Percentiles rank a stretch among this genome's conserved stretches.
phyloP scores from a whole-genome alignment of 805 yeast genomes.

The Ogataea glucozyma region DNA sequence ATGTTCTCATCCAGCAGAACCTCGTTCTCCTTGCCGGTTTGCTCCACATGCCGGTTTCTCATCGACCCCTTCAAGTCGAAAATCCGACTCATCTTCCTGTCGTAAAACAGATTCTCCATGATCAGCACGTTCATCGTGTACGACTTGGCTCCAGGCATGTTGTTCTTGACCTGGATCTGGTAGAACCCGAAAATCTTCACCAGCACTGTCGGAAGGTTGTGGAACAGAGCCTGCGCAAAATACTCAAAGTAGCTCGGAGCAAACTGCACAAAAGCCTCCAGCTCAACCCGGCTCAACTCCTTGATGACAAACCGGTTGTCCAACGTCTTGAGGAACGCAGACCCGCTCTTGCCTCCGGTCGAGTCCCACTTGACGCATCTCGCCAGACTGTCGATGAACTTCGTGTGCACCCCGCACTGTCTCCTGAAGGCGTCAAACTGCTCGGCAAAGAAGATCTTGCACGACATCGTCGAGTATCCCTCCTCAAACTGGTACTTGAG shows the following conservation, averaged over 20 bases:
- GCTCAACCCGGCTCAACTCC: slow-evolving; percentile 82
- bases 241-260: slow-evolving; percentile 97
- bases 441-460: slow-evolving; percentile 93
- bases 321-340: slow-evolving; percentile 86
- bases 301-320: slow-evolving; percentile 90
- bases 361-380: slow-evolving; percentile 96
- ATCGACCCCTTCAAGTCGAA: slow-evolving; percentile 97
- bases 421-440: slow-evolving; percentile 93
- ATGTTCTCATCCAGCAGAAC: slow-evolving; percentile 94
- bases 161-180: slow-evolving; percentile 85
- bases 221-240: slow-evolving; percentile 92
- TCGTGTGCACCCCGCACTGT: slow-evolving; percentile 74
- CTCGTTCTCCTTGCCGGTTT: slow-evolving; percentile 93
- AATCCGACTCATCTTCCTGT: slow-evolving; percentile 75
- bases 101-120: slow-evolving; percentile 93
- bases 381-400: slow-evolving; percentile 84
- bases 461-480: slow-evolving; percentile 77
- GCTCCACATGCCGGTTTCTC: slow-evolving; percentile 95
- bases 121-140: slow-evolving; percentile 88
- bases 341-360: slow-evolving; percentile 95
- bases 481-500: slow-evolving; percentile 90
- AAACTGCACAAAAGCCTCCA: slow-evolving; percentile 91
- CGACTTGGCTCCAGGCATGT: slow-evolving; percentile 64
- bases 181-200: slow-evolving; percentile 96
- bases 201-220: slow-evolving; percentile 89